Conservation (phyloP, 73 alveolate species). For the Symbiodinium natans region DNA sequence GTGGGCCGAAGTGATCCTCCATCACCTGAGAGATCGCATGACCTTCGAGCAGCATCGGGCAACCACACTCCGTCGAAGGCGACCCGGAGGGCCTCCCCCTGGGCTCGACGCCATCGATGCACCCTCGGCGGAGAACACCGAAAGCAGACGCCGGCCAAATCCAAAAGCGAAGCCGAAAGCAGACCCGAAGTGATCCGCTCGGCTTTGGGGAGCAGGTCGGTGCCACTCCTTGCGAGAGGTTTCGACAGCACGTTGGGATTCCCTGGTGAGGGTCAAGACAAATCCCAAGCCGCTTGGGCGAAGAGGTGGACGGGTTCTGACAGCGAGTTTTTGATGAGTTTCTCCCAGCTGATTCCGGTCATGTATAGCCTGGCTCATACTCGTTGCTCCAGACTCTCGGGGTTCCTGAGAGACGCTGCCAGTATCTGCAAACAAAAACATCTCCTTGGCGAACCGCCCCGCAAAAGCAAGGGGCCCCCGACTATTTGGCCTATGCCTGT, state of each 20-base stretch:
- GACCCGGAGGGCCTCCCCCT: background rate
- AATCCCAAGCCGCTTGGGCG: no score
- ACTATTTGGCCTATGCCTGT: background rate
- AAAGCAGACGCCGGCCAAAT: background rate
- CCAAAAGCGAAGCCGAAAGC: background rate
- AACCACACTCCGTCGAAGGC: background rate
- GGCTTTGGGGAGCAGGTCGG: background rate
- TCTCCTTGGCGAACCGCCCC: no score
- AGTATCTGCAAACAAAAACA: no score
- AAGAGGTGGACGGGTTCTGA: no score
- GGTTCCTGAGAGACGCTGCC: background rate
- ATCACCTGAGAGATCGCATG: background rate
- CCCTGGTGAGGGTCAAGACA: background rate
- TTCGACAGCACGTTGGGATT: background rate
- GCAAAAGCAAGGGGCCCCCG: no score
- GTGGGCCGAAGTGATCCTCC: background rate
- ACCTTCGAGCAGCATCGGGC: background rate
- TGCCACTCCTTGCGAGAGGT: background rate
- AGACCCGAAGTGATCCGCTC: background rate
- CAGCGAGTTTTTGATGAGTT: no score
- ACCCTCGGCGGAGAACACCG: background rate
- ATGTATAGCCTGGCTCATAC: background rate
- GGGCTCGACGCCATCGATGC: background rate
- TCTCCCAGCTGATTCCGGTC: background rate
- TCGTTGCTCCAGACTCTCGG: background rate